These are phyloP conservation scores for Plasmodium malariae DNA, from an alignment of 169 alveolate species.

Conservation along the genomic window DNA sequence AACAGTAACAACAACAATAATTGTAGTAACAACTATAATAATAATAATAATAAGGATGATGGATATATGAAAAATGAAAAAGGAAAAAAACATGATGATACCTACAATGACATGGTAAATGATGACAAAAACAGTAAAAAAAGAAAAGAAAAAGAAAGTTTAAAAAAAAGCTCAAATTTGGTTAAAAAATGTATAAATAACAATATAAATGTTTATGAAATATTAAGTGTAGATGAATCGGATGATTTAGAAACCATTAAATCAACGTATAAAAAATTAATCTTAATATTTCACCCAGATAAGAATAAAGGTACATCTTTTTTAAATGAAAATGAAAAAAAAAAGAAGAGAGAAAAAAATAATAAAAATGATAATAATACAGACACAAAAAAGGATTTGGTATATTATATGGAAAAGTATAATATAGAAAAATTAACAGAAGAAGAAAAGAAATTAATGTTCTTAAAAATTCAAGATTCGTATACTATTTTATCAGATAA, in stretches of 20 bases:
- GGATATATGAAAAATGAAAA: slow-evolving; percentile 6
- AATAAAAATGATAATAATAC: slow-evolving; percentile 22
- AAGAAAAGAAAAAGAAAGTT: slow-evolving; percentile 26
- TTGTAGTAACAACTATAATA: neutral
- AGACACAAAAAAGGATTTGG: slow-evolving; percentile 23
- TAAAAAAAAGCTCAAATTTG: slow-evolving; percentile 61
- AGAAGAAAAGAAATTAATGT: slow-evolving; percentile 82
- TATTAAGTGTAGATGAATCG: slow-evolving; percentile 81
- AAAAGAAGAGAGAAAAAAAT: slow-evolving; percentile 76
- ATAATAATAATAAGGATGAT: neutral
- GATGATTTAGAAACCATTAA: slow-evolving; percentile 81
- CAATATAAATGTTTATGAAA: slow-evolving; percentile 82
- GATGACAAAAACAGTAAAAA: slow-evolving; percentile 31
- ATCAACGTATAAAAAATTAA: slow-evolving; percentile 81
- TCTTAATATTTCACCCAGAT: slow-evolving; percentile 86
- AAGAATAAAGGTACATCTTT: slow-evolving; percentile 74
- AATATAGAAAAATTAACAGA: slow-evolving; percentile 73
- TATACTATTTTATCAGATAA: slow-evolving; percentile 92
- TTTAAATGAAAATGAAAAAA: slow-evolving; percentile 66
- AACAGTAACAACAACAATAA: neutral
- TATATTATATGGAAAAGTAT: slow-evolving; percentile 79
- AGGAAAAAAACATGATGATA: slow-evolving; percentile 10
- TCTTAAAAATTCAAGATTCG: slow-evolving; percentile 93
- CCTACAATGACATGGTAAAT: neutral
- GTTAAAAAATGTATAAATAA: slow-evolving; percentile 81